Conservation (phyloP, 179 eudicot species). For the Silene coronaria region DNA sequence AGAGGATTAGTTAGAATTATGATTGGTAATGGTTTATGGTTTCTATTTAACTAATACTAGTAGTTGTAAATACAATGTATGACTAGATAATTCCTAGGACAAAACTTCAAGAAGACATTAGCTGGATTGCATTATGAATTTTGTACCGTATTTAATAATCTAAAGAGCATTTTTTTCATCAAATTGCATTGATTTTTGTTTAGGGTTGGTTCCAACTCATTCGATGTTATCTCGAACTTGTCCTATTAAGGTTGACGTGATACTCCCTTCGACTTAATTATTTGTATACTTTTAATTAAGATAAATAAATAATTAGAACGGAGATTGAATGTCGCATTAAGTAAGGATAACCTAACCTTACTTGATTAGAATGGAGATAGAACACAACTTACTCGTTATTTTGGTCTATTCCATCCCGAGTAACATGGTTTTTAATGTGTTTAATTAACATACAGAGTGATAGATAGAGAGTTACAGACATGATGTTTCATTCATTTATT, state of each 20-base stretch:
- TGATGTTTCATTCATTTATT: no score
- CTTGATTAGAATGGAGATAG: no score
- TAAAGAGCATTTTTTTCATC: background rate
- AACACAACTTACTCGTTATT: no score
- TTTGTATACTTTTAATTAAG: no score
- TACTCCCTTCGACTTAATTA: no score
- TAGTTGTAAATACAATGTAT: background rate
- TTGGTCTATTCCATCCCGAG: no score
- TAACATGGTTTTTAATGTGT: no score
- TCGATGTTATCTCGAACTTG: background rate
- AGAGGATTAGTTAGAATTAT: background rate
- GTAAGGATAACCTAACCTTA: no score
- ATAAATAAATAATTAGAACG: no score
- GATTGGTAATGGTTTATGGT: background rate
- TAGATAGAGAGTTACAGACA: no score
- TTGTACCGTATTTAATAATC: background rate
- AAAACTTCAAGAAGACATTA: background rate
- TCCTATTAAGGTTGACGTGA: background rate
- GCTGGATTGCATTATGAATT: conserved; percentile 2
- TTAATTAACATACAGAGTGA: no score
- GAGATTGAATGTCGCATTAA: no score
- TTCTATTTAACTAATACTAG: background rate
- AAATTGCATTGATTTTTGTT: background rate
- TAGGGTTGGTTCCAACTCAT: background rate
- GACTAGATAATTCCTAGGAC: background rate